A percentile compares a stretch with the other conserved stretches of the same genome.
These are phyloP conservation scores for Ceratobasidium sp. DNA, from an alignment of 1,284 basidiomycete genomes.

Conservation along the genomic window DNA sequence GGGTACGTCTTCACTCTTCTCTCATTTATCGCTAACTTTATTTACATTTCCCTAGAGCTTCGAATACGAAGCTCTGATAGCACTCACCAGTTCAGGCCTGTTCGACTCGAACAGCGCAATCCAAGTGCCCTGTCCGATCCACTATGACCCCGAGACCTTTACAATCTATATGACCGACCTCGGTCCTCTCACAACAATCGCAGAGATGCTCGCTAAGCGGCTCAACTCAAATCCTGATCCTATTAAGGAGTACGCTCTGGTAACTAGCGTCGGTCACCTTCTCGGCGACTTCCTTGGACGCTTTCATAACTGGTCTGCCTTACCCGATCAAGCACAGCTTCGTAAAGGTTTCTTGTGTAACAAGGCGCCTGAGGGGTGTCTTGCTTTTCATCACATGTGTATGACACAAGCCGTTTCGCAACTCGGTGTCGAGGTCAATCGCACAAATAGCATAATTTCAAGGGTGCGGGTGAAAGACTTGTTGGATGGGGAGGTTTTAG, in stretches of 20 bases:
- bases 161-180: conserved; percentile 24
- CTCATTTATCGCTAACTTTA: neutral
- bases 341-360: neutral
- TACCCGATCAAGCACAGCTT: conserved; percentile 8
- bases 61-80: conserved; percentile 11
- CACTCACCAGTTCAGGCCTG: neutral
- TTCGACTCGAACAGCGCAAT: conserved; percentile 3
- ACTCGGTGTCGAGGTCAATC: neutral
- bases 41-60: neutral
- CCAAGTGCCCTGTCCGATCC: conserved; percentile 5
- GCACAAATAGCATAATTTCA: neutral
- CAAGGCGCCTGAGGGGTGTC: neutral
- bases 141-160: conserved; percentile 10
- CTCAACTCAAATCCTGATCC: neutral
- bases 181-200: neutral
- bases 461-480: neutral
- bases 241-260: neutral
- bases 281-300: conserved; percentile 17
- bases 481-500: neutral
- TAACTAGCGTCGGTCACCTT: neutral
- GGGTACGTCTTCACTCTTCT: neutral
- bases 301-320: conserved; percentile 5
- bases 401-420: neutral
- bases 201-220: neutral
- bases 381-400: neutral